These are phyloP conservation scores for Pleurotus platypus DNA, from an alignment of 768 basidiomycete genomes.

Conservation along the genomic window DNA sequence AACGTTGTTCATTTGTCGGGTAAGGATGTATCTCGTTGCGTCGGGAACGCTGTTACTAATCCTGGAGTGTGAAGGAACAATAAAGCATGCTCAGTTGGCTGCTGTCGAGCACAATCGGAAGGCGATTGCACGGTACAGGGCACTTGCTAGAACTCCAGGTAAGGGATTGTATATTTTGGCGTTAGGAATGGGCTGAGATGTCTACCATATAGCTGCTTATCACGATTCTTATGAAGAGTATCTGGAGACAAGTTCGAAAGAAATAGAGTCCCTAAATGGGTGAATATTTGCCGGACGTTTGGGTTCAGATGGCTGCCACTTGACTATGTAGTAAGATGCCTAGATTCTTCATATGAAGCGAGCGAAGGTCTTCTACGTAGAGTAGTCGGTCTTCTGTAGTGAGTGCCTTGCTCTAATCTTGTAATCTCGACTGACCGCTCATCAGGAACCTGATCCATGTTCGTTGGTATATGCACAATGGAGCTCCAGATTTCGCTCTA, in stretches of 20 bases:
- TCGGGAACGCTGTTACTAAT: not conserved
- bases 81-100: constrained; percentile 79
- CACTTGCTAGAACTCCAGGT: constrained; percentile 51
- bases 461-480: too few relatives aligned
- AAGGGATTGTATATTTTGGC: constrained; percentile 12
- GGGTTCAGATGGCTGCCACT: too few relatives aligned
- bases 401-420: too few relatives aligned
- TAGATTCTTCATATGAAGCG: too few relatives aligned
- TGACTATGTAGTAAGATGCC: too few relatives aligned
- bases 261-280: constrained; percentile 68
- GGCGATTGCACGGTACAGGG: constrained; percentile 65
- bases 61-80: constrained; percentile 55
- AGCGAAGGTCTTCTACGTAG: too few relatives aligned
- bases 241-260: constrained; percentile 51
- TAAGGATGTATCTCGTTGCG: constrained; percentile 26
- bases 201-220: constrained; percentile 38
- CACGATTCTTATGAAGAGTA: constrained; percentile 60
- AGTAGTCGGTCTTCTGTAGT: too few relatives aligned
- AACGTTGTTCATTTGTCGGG: constrained; percentile 81
- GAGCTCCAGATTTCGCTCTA: too few relatives aligned
- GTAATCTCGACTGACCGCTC: too few relatives aligned
- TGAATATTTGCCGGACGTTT: constrained; percentile 22
- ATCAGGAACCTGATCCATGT: too few relatives aligned
- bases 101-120: constrained; percentile 73
- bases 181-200: constrained; percentile 4